Percentiles rank a stretch among this genome's conserved stretches.
phyloP scores from a whole-genome alignment of 129 eudicot species.

The Artemisia argyi region DNA sequence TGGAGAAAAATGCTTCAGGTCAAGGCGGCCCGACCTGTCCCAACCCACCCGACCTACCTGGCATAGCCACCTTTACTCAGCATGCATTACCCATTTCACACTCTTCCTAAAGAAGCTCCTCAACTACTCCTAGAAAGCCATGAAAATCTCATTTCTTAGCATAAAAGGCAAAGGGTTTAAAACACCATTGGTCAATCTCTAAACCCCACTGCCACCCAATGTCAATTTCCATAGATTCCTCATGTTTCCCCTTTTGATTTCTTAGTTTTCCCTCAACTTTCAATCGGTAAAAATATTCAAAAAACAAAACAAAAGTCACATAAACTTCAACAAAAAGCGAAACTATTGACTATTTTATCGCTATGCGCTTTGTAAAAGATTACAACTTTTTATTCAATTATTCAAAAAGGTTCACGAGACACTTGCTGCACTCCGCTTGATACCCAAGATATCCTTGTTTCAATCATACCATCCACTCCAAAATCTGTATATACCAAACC shows the following conservation, averaged over 20 bases:
- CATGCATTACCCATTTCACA: conserved; percentile 14
- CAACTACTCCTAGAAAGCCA: conserved; percentile 26
- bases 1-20: too few species aligned
- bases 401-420: conserved; percentile 38
- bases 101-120: conserved; percentile 28
- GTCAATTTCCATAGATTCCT: conserved; percentile 32
- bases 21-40: too few species aligned
- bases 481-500: conserved; percentile 7
- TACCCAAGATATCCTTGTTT: conserved; percentile 34
- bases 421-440: conserved; percentile 3
- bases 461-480: conserved; percentile 20
- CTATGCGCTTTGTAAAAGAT: conserved; percentile 45
- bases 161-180: conserved; percentile 32
- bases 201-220: conserved; percentile 22
- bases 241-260: conserved; percentile 31
- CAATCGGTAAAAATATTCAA: neutral
- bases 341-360: conserved; percentile 48
- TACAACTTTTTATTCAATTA: conserved; percentile 48
- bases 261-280: conserved; percentile 18
- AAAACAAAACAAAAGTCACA: conserved; percentile 22
- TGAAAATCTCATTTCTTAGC: conserved; percentile 40
- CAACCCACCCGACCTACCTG: neutral
- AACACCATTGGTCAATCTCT: conserved; percentile 15
- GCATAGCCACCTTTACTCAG: neutral
- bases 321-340: conserved; percentile 33